phyloP scores from a whole-genome alignment of 345 rosid genomes.

The Carallia pectinifolia region DNA sequence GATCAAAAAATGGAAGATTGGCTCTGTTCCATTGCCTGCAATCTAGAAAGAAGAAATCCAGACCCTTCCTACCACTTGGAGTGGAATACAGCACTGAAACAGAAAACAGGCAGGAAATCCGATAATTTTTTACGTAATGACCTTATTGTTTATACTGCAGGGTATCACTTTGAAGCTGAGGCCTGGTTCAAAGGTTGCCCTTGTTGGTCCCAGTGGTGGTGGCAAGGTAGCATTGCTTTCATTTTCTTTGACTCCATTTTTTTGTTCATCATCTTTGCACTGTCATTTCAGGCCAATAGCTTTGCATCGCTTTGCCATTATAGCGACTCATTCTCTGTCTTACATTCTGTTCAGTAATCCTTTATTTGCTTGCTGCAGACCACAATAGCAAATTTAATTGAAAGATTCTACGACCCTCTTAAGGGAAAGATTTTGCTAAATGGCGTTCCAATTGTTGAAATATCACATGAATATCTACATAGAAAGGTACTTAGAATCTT shows the following conservation, averaged over 20 bases:
- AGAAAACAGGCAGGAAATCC: not conserved
- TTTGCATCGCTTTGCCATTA: not conserved
- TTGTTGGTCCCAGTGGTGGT: conserved; percentile 98
- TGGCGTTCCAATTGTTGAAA: conserved; percentile 74
- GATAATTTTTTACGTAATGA: not conserved
- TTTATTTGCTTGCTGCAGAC: conserved; percentile 52
- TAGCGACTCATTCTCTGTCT: not conserved
- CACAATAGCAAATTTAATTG: conserved; percentile 86
- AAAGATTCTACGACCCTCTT: conserved; percentile 84
- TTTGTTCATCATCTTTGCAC: not conserved
- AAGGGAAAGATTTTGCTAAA: conserved; percentile 78
- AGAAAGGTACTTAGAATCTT: conserved; percentile 43
- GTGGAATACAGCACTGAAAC: not conserved
- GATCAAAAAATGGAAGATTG: too few species aligned
- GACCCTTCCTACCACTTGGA: not conserved
- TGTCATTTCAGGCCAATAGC: not conserved
- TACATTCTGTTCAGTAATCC: not conserved
- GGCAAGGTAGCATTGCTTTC: conserved; percentile 61
- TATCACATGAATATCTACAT: conserved; percentile 82
- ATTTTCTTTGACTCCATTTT: conserved; percentile 2
- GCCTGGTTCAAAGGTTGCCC: conserved; percentile 88
- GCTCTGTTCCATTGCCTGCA: too few species aligned
- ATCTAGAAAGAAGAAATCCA: too few species aligned
- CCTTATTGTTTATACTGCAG: conserved; percentile 37
- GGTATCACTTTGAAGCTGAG: conserved; percentile 79